These are phyloP conservation scores for Eutrema japonicum DNA, from an alignment of 345 rosid species.

Conservation along the genomic window DNA sequence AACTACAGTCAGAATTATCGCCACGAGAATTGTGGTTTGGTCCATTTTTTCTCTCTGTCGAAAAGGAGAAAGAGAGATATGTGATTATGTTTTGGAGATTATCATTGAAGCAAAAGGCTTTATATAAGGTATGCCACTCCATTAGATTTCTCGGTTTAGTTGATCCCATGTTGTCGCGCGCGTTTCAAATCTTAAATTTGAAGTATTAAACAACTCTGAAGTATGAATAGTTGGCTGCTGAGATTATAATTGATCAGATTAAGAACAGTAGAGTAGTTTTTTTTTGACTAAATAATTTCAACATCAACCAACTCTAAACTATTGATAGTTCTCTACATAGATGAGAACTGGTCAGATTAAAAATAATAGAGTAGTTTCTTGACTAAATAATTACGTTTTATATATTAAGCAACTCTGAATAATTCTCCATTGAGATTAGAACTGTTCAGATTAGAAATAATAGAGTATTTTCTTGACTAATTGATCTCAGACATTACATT, in stretches of 20 bases:
- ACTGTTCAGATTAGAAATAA: background rate
- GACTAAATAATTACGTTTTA: too few relatives aligned
- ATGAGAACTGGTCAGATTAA: conserved; percentile 8
- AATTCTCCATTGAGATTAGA: too few relatives aligned
- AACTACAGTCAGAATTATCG: conserved; percentile 1
- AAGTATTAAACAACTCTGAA: background rate
- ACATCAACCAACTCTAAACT: background rate
- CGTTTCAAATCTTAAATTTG: background rate
- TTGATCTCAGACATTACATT: too few relatives aligned
- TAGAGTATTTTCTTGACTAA: background rate
- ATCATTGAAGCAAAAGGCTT: background rate
- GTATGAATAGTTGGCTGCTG: background rate
- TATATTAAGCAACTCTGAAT: too few relatives aligned
- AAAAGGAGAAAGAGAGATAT: background rate
- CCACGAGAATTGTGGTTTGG: background rate
- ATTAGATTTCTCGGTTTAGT: background rate
- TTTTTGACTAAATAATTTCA: background rate
- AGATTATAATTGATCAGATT: conserved; percentile 7
- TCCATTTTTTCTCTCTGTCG: conserved; percentile 1
- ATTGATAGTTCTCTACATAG: background rate
- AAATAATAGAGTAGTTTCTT: background rate
- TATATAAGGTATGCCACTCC: background rate
- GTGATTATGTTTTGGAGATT: conserved; percentile 1
- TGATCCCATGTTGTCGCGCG: background rate
- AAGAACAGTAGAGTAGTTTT: background rate